Evolutionary conservation across 2,329 filamentous ascomycete genomes (phyloP).

Genomic region (Coniochaeta sp.): DNA sequence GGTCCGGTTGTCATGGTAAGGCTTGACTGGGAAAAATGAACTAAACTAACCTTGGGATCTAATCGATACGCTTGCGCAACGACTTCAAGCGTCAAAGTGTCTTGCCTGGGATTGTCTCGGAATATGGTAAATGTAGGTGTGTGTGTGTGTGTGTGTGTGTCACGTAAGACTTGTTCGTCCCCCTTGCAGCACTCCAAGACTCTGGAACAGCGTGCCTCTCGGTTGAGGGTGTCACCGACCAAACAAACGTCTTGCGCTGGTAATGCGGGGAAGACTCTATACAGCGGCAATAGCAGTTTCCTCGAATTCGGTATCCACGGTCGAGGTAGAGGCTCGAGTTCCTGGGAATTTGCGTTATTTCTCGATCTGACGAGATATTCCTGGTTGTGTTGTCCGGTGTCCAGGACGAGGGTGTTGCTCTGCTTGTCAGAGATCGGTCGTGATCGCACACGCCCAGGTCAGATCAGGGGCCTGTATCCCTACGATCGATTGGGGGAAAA

Average conservation of each 20-base stretch:
- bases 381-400: neutral
- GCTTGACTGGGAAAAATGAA: neutral
- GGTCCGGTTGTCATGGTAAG: neutral
- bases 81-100: neutral
- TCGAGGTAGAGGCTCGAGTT: neutral
- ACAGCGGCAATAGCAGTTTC: neutral
- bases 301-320: neutral
- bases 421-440: constrained; percentile 1
- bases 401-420: constrained; percentile 1
- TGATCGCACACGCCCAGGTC: constrained; percentile 5
- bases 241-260: neutral
- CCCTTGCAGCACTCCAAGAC: neutral
- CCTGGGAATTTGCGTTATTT: neutral
- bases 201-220: neutral
- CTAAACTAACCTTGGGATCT: neutral
- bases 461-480: constrained; percentile 19
- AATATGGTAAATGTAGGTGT: no score
- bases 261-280: neutral
- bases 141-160: neutral
- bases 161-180: neutral
- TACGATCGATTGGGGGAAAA: constrained; percentile 14
- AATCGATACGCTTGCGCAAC: neutral
- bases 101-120: neutral
- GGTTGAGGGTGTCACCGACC: neutral
- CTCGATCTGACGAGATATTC: neutral